These are phyloP conservation scores for Achlya hypogyna DNA, from an alignment of 352 stramenopile species.

Conservation along the genomic window DNA sequence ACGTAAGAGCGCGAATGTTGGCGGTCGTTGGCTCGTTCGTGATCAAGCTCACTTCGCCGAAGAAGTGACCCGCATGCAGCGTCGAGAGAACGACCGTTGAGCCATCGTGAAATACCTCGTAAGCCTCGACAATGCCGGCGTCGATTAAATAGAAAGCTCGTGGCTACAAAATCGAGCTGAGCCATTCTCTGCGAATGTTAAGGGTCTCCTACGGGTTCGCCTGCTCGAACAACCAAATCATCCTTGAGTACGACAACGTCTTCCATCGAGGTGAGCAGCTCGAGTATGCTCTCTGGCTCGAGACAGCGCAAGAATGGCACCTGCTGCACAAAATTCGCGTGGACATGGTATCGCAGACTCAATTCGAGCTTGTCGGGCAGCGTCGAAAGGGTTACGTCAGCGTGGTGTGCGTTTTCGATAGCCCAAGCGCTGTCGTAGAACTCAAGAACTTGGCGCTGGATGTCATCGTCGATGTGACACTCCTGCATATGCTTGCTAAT, in stretches of 20 bases:
- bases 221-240: neutral
- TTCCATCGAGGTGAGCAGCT: neutral
- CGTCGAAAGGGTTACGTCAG: too few relatives aligned
- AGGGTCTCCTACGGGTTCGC: neutral
- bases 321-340: neutral
- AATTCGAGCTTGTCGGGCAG: too few relatives aligned
- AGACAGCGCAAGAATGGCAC: neutral
- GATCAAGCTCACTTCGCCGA: neutral
- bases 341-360: neutral
- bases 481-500: neutral
- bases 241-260: neutral
- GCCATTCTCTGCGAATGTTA: neutral
- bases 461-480: too few relatives aligned
- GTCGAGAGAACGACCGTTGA: neutral
- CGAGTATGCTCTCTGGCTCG: neutral
- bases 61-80: neutral
- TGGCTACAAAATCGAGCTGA: neutral
- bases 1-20: neutral
- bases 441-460: too few relatives aligned
- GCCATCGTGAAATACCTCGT: neutral
- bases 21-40: neutral
- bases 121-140: neutral
- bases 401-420: too few relatives aligned
- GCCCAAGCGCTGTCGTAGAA: too few relatives aligned
- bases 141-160: neutral